Evolutionary conservation across 306 rosid species (phyloP).

Genomic region (Spatholobus suberectus): DNA sequence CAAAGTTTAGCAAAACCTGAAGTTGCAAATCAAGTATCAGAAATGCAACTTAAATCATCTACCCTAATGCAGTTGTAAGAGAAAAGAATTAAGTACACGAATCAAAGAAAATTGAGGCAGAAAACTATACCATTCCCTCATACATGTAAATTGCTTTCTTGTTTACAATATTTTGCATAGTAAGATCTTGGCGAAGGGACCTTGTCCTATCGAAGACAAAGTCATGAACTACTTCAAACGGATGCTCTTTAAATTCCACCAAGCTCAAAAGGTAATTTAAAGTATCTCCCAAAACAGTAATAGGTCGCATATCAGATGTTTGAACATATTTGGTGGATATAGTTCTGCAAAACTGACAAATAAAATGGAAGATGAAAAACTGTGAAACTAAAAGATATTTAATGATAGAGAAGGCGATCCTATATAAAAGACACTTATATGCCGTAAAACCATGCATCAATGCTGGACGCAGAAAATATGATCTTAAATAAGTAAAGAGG

Average conservation of each 20-base stretch:
- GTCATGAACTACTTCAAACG: slow-evolving; percentile 85
- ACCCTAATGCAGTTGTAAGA: not conserved
- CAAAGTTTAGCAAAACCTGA: slow-evolving; percentile 7
- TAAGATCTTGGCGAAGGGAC: slow-evolving; percentile 90
- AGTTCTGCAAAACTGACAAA: slow-evolving; percentile 87
- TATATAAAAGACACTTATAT: not conserved
- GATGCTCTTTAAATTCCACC: slow-evolving; percentile 62
- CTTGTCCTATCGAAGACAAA: slow-evolving; percentile 92
- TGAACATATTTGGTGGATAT: slow-evolving; percentile 63
- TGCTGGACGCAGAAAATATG: not conserved
- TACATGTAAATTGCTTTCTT: slow-evolving; percentile 70
- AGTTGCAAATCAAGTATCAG: slow-evolving; percentile 8
- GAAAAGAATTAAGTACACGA: slow-evolving; percentile 20
- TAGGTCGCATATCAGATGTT: slow-evolving; percentile 83
- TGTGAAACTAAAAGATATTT: slow-evolving; percentile 18
- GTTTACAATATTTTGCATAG: slow-evolving; percentile 76
- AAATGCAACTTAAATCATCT: not conserved
- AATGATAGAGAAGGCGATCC: not conserved
- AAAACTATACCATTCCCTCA: slow-evolving; percentile 74
- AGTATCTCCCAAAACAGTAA: slow-evolving; percentile 74
- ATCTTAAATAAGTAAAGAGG: not conserved
- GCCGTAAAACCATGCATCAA: not conserved
- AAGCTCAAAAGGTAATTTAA: slow-evolving; percentile 66
- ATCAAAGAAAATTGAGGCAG: slow-evolving; percentile 17
- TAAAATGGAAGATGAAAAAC: slow-evolving; percentile 28